A percentile compares a stretch with the other conserved stretches of the same genome.
phyloP scores from a whole-genome alignment of 257 asterid species.

The Capsicum chinense region DNA sequence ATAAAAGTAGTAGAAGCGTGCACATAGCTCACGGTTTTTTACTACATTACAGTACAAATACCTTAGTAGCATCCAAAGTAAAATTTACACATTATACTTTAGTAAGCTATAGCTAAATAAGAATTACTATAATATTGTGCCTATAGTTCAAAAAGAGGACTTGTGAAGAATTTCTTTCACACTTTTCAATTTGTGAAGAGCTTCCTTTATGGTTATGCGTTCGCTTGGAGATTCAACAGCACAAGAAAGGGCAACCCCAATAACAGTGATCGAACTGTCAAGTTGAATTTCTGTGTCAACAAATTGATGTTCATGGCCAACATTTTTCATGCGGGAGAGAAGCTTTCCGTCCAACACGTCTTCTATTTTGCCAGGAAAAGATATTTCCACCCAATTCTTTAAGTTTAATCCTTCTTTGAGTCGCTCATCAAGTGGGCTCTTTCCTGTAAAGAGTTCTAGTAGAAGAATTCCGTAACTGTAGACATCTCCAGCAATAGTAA shows the following conservation, averaged over 20 bases:
- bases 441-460: constrained; percentile 60
- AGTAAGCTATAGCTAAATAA: too few species aligned
- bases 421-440: constrained; percentile 49
- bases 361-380: constrained; percentile 43
- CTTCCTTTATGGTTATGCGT: constrained; percentile 47
- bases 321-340: constrained; percentile 23
- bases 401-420: constrained; percentile 46
- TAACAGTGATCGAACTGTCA: constrained; percentile 40
- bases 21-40: too few species aligned
- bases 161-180: constrained; percentile 33
- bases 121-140: too few species aligned
- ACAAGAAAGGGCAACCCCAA: constrained; percentile 54
- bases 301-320: constrained; percentile 7
- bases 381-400: constrained; percentile 54
- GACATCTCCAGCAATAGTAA: constrained; percentile 63
- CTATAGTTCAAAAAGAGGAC: background rate
- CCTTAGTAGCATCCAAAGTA: too few species aligned
- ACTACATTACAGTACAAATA: too few species aligned
- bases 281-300: constrained; percentile 22
- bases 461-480: constrained; percentile 67
- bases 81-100: too few species aligned
- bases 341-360: constrained; percentile 48
- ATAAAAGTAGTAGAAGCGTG: too few species aligned
- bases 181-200: constrained; percentile 44
- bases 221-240: constrained; percentile 46